These are phyloP conservation scores for Neospermospora avenae DNA, from an alignment of 2,329 filamentous ascomycete species.

Conservation along the genomic window DNA sequence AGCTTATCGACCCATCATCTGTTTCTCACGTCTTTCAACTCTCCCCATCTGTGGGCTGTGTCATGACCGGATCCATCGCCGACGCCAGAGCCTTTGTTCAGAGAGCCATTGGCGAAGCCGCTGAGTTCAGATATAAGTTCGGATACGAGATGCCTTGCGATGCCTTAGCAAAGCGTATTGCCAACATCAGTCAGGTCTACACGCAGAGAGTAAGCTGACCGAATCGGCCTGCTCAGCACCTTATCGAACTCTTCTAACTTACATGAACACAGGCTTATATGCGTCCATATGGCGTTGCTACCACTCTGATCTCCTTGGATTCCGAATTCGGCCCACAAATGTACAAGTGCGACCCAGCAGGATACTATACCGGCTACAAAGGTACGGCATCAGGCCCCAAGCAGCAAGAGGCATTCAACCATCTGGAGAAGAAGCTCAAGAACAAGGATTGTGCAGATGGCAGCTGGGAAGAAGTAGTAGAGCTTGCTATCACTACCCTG, in stretches of 20 bases:
- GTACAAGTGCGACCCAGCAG: slow-evolving; percentile 97
- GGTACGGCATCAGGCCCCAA: slow-evolving; percentile 95
- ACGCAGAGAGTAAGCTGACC: slow-evolving; percentile 76
- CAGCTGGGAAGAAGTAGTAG: slow-evolving; percentile 95
- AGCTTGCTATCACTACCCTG: slow-evolving; percentile 90
- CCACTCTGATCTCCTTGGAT: slow-evolving; percentile 91
- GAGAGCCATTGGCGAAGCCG: slow-evolving; percentile 90
- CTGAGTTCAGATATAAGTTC: slow-evolving; percentile 97
- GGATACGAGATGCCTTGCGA: slow-evolving; percentile 99
- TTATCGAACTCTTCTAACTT: slow-evolving; percentile 20
- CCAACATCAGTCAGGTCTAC: slow-evolving; percentile 99
- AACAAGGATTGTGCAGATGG: slow-evolving; percentile 95
- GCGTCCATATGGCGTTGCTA: slow-evolving; percentile 94
- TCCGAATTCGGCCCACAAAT: slow-evolving; percentile 89
- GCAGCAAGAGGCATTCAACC: slow-evolving; percentile 97
- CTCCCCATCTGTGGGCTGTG: slow-evolving; percentile 92
- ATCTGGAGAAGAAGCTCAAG: slow-evolving; percentile 99
- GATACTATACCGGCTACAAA: slow-evolving; percentile 98
- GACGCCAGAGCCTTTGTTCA: slow-evolving; percentile 92
- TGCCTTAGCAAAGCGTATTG: slow-evolving; percentile 90
- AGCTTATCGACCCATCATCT: slow-evolving; percentile 95
- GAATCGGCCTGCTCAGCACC: slow-evolving; percentile 34
- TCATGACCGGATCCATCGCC: slow-evolving; percentile 98
- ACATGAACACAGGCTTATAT: slow-evolving; percentile 72
- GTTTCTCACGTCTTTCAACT: slow-evolving; percentile 98